Base-by-base conservation (phyloP, 306 rosid species). In the Oxytropis ochrocephala region DNA sequence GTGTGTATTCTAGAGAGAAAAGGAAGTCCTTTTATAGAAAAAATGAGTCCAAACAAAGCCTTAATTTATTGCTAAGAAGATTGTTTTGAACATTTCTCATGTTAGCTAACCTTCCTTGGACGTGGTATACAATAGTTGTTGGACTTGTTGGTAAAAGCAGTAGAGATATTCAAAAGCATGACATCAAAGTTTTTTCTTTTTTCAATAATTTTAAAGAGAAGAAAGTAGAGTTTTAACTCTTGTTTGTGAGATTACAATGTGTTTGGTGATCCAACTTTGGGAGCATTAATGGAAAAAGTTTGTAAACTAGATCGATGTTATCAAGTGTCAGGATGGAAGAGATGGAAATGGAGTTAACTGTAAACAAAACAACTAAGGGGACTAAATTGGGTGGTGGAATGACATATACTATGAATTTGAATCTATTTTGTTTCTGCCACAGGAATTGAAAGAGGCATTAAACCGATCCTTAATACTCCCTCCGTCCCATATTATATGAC, bases 1-100 rank as follows among this genome's bases (percentile, higher is more conserved):
- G 78, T 64, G 61, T 52, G 11, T 73, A 33, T 36, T 58, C 4
- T 7, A 61, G 6, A 33, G 27, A 8, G 8, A 19, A 48, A 16
- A 48, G 32, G 42, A 2, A 19, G 32, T 63, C 77, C 62, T 51
- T 63, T 73, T 73, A 73, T 64, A 73, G 11, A 14, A 41, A 60
- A 48, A 38, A 38, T 38, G 43, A 38, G 2, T 38, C 43, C 11
- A 38, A 38, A 35, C 39, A 35, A 35, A 35, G 29, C 29, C 39
- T 35, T 35, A 3, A 7, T 2, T 35, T 35, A 7, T 2, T 5
- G 39, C 39, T 1, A 35, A 35, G 32, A 51, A 4, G 0, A 0
- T 12, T 42, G 52, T 54, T 30, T 27, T 19, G 41, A 11, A 10
- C 7, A 0, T 38, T 27, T 63, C 11, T 54, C 11, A 32, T 55